Evolutionary conservation across 2,329 filamentous ascomycete genomes (phyloP), one percentile per base, ranked within the genome.

Genomic region (Penicillium hordei): DNA sequence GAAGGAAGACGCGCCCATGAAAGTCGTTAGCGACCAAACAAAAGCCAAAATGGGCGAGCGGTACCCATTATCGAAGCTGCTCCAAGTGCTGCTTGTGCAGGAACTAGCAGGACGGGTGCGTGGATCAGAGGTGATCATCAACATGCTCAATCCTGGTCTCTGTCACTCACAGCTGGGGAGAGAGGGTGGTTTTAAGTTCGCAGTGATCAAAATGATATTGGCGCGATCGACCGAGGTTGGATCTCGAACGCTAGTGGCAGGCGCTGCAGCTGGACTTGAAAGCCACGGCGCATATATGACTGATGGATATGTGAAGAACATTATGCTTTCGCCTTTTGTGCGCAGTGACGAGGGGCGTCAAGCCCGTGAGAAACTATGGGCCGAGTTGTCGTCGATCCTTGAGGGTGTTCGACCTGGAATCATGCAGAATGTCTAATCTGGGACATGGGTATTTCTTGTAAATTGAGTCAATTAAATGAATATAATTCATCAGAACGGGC

Each of bases 91-190:
- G 13, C 59, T 69, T n/a, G 69, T 76, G 10, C 76, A 79, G 19
- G 74, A 77, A 49, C 64, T 80, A 25, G 75, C 70, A 9, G 55
- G 67, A 5, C 66, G 69, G 7, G 58, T 72, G 0, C 52, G 58
- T 12, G 60, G 68, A 39, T 62, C 64, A 1, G 61, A 68, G 3
- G 78, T 85, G 39, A 77, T 78, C 1, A 62, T 86, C 56, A 85
- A 83, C 64, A 74, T 75, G 59, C 59, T 82, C 21, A 83, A 82
- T 55, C 83, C 83, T 0, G 83, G 83, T 1, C 71, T 81, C 31
- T 85, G 83, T 65, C 74, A 82, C 40, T 79, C 79, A 0, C 71
- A 77, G 25, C 70, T 86, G 1, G 64, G 61, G 6, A 73, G 82
- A 1, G 76, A 82, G 0, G 27, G 50, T 0, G 39, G 60, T 0